phyloP scores from a whole-genome alignment of 192 early-diverging fungal genomes.

The Backusella macrospora region DNA sequence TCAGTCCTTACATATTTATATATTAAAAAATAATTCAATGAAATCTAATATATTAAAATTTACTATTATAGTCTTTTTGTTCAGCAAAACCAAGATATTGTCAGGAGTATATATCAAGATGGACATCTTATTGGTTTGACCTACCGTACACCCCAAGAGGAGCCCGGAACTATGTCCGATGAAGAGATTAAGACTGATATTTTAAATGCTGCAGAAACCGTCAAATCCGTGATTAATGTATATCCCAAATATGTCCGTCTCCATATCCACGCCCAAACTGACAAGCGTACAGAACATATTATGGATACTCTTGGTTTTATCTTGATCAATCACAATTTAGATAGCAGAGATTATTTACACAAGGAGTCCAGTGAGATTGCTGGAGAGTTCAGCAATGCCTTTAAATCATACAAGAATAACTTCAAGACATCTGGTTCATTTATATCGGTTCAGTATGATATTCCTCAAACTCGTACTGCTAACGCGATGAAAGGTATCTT shows the following conservation, averaged over 20 bases:
- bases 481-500: conserved; percentile 42
- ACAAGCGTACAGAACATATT: conserved; percentile 41
- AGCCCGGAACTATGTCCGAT: conserved; percentile 39
- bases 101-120: conserved; percentile 46
- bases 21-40: neutral
- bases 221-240: conserved; percentile 42
- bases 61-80: conserved; percentile 40
- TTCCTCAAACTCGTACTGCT: conserved; percentile 40
- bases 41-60: neutral
- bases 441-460: conserved; percentile 47
- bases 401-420: conserved; percentile 38
- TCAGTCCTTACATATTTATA: neutral
- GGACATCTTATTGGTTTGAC: conserved; percentile 53
- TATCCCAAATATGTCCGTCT: conserved; percentile 52
- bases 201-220: conserved; percentile 37
- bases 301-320: conserved; percentile 43
- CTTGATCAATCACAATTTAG: conserved; percentile 47
- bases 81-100: conserved; percentile 45
- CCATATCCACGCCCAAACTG: conserved; percentile 40
- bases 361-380: conserved; percentile 38
- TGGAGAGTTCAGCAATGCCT: conserved; percentile 36
- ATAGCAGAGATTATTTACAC: conserved; percentile 45
- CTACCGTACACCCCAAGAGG: conserved; percentile 48
- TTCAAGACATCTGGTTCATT: conserved; percentile 44
- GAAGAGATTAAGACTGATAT: conserved; percentile 41